Base-by-base conservation (phyloP, 306 rosid genomes). In the Vigna nakashimae region DNA sequence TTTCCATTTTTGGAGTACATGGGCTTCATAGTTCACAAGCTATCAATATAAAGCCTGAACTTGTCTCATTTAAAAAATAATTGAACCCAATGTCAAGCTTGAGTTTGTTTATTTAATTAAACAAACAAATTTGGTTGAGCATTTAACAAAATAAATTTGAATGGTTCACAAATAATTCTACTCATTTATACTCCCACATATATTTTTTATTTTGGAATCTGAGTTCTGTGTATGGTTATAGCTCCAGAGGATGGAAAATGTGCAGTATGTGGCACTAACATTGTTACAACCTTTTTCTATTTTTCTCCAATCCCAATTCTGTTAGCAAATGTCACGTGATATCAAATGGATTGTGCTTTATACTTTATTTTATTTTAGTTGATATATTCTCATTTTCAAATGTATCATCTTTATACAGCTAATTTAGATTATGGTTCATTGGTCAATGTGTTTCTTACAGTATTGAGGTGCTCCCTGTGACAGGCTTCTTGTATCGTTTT, bases 401-500 rank as follows among this genome's bases (percentile, higher is more conserved):
- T 38, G 12, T 48, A 34, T 64, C 32, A n/a, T 80, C 36, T 64
- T 73, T 49, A 36, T 65, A 34, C 53, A 3, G 43, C 67, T 81
- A 18, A 42, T 77, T 45, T 60, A 22, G 56, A 17, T 74, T 80
- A 24, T 77, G 48, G 58, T 65, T 77, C 70, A 49, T 72, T 67
- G 66, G 46, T 70, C 26, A 75, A 51, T 46, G 69, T 74, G 53
- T 53, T 73, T 62, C 59, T 75, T 42, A 77, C 24, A 80, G 51
- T 81, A 67, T 50, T 49, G 72, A 52, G 66, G 76, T 75, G 70
- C 49, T 84, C 52, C 56, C 75, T 71, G 43, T 91, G 86, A 65
- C 98, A 96, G 99, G 92, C 87, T 89, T 85, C 97, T 96, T 52
- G 80, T 96, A 78, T 96, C 99, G 46, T 92, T 96, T 77, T 74